Percentiles rank a stretch among this genome's conserved stretches.
phyloP scores from a whole-genome alignment of 257 asterid genomes.

The Parsonsia alboflavescens region DNA sequence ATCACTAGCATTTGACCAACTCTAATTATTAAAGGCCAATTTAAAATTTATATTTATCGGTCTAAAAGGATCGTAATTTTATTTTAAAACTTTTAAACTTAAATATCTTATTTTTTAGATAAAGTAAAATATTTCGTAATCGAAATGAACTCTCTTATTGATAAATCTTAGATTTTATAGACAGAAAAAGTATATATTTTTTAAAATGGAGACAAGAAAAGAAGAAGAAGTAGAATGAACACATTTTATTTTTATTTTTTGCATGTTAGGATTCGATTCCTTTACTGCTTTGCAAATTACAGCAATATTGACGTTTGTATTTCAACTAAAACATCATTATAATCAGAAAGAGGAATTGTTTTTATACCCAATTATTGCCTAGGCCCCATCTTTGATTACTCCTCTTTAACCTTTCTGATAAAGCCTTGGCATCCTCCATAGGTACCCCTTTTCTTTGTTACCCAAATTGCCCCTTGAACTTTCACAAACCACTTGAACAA shows the following conservation, averaged over 20 bases:
- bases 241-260: not conserved
- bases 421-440: not conserved
- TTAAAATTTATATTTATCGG: too few species aligned
- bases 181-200: too few species aligned
- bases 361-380: not conserved
- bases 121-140: too few species aligned
- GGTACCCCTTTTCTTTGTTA: not conserved
- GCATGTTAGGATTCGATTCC: not conserved
- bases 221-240: not conserved
- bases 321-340: constrained; percentile 6
- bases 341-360: not conserved
- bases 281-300: constrained; percentile 3
- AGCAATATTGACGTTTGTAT: constrained; percentile 5
- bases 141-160: too few species aligned
- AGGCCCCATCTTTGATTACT: constrained; percentile 5
- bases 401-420: constrained; percentile 2
- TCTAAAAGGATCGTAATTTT: too few species aligned
- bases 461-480: constrained; percentile 6
- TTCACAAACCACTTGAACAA: not conserved
- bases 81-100: too few species aligned
- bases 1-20: not conserved
- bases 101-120: too few species aligned
- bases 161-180: too few species aligned
- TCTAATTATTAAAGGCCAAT: not conserved
- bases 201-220: not conserved